Evolutionary conservation across 306 rosid species (phyloP), one percentile per base, ranked within the genome.

Genomic region (Oxytropis ochrocephala): DNA sequence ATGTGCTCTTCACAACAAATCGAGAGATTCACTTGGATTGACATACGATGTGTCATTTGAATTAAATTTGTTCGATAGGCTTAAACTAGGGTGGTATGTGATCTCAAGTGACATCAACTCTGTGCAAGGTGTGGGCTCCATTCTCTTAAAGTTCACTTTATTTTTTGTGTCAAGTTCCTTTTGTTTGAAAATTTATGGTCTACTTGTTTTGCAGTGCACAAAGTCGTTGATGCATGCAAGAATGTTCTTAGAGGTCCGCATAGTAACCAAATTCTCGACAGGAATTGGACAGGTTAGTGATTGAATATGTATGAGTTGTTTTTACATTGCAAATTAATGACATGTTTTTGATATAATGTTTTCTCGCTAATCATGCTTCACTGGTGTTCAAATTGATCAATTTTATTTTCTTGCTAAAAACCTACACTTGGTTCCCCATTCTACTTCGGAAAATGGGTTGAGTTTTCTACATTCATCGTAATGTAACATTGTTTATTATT

Each of bases 141-240:
- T n/a, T n/a, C n/a, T n/a, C n/a, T n/a, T n/a, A n/a, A n/a, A n/a
- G n/a, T n/a, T n/a, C n/a, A n/a, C n/a, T n/a, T n/a, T n/a, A n/a
- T n/a, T n/a, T n/a, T n/a, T n/a, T n/a, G n/a, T n/a, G n/a, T n/a
- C n/a, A n/a, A n/a, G n/a, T n/a, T n/a, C n/a, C n/a, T n/a, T n/a
- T n/a, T n/a, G n/a, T n/a, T n/a, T n/a, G n/a, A n/a, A n/a, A n/a
- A n/a, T n/a, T n/a, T n/a, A n/a, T n/a, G n/a, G n/a, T n/a, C 64
- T 49, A 58, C 53, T 69, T 69, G 75, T 69, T 72, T 56, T 79
- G 57, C 88, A 94, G 96, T 88, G 46, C 89, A 90, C 78, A 94
- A 91, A 88, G 99, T 96, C 48, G 99, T 94, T 57, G 97, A 91
- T 64, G 97, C 99, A 43, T 91, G 99, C 89, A 94, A 94, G 83